These are phyloP conservation scores for Scortechinia acanthostroma DNA, from an alignment of 2,329 filamentous ascomycete genomes.

Conservation along the genomic window DNA sequence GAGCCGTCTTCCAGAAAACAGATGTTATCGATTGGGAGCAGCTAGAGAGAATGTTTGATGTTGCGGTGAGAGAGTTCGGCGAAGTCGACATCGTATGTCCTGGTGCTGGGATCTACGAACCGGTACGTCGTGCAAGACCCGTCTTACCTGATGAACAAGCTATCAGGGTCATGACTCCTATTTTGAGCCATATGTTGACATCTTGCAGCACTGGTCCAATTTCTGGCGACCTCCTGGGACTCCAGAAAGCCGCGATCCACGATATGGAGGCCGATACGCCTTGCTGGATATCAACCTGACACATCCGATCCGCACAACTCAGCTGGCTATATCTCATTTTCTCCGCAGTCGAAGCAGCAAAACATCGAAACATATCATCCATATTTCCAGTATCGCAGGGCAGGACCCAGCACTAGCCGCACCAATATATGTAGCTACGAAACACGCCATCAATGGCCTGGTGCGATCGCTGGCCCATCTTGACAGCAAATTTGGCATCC, in stretches of 20 bases:
- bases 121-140: conserved; percentile 9
- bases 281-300: conserved; percentile 38
- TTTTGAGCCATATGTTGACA: too few relatives aligned
- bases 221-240: conserved; percentile 6
- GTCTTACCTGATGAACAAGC: too few relatives aligned
- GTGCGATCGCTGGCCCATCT: conserved; percentile 3
- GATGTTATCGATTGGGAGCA: conserved; percentile 26
- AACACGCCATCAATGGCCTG: conserved; percentile 37
- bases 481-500: conserved; percentile 3
- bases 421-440: conserved; percentile 37
- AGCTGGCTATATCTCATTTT: conserved; percentile 38
- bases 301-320: conserved; percentile 40
- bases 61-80: conserved; percentile 16
- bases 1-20: conserved; percentile 31
- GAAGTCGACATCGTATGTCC: conserved; percentile 35
- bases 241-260: background rate
- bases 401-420: conserved; percentile 24
- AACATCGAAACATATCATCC: conserved; percentile 29
- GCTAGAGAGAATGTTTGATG: conserved; percentile 19
- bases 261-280: background rate
- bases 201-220: conserved; percentile 4
- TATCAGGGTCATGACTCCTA: too few relatives aligned
- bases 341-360: conserved; percentile 4
- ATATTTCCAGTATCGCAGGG: conserved; percentile 37
- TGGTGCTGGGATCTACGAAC: conserved; percentile 37